phyloP scores from a whole-genome alignment of 768 basidiomycete genomes.

The Hysterangium stoloniferum region DNA sequence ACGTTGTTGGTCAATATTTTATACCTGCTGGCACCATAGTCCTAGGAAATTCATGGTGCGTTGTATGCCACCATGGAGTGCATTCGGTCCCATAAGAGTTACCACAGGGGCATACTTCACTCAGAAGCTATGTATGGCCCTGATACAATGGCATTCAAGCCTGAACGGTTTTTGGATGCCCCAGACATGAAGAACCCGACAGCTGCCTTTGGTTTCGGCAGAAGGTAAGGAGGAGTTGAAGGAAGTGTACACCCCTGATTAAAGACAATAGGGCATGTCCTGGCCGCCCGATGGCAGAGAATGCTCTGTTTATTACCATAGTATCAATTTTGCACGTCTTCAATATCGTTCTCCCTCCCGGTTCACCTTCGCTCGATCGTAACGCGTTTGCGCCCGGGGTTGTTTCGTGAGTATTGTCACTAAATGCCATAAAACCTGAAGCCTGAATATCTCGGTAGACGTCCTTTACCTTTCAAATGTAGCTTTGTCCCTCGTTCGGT shows the following conservation, averaged over 20 bases:
- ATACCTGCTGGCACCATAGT: conserved; percentile 35
- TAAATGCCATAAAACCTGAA: neutral
- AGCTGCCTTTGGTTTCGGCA: conserved; percentile 1
- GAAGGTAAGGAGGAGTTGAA: neutral
- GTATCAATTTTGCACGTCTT: conserved; percentile 4
- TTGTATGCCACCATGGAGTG: too few relatives aligned
- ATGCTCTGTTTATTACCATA: conserved; percentile 6
- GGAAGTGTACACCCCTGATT: too few relatives aligned
- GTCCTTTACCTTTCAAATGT: conserved; percentile 2
- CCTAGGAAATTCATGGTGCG: conserved; percentile 13
- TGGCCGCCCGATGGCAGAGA: conserved; percentile 7
- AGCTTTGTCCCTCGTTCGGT: neutral
- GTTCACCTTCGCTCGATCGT: neutral
- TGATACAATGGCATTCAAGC: conserved; percentile 23
- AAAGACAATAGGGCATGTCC: conserved; percentile 11
- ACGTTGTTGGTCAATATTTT: conserved; percentile 35
- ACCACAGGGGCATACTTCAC: conserved; percentile 27
- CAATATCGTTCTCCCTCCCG: too few relatives aligned
- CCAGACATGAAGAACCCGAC: neutral
- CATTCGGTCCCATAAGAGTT: neutral
- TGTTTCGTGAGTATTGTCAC: conserved; percentile 3
- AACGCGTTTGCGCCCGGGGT: neutral
- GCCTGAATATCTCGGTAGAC: neutral
- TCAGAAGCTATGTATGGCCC: conserved; percentile 21
- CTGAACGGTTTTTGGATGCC: conserved; percentile 23